A percentile compares a stretch with the other conserved stretches of the same genome.
Conservation (phyloP, 148 eudicot genomes). For the Camellia sinensis region DNA sequence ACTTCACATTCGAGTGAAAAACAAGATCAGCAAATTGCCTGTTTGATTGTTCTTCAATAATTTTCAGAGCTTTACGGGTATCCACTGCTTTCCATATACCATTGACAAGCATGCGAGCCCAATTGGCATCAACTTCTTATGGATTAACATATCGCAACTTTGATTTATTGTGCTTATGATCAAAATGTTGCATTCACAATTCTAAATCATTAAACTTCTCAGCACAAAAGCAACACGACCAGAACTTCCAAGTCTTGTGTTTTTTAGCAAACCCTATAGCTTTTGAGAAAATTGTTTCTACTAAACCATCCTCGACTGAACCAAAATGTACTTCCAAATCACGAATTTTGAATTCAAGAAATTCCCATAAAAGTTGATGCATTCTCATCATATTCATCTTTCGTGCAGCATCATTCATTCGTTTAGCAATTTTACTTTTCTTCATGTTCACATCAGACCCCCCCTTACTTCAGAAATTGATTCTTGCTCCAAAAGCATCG, state of each 20-base stretch:
- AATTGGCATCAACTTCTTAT: neutral
- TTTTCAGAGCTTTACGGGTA: neutral
- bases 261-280: neutral
- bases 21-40: too few species aligned
- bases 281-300: neutral
- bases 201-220: too few species aligned
- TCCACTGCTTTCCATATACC: constrained; percentile 3
- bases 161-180: neutral
- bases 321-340: too few species aligned
- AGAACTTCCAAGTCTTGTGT: constrained; percentile 2
- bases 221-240: neutral
- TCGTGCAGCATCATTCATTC: neutral
- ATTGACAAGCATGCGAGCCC: neutral
- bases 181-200: neutral
- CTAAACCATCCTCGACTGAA: neutral
- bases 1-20: neutral
- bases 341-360: too few species aligned
- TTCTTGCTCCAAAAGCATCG: too few species aligned
- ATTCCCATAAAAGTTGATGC: too few species aligned
- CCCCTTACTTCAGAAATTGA: too few species aligned
- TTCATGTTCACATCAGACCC: too few species aligned
- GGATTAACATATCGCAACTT: neutral
- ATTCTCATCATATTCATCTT: neutral
- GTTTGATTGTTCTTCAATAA: neutral
- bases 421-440: too few species aligned